phyloP scores from a whole-genome alignment of 2,329 filamentous ascomycete species.

The Colletotrichum tofieldiae region DNA sequence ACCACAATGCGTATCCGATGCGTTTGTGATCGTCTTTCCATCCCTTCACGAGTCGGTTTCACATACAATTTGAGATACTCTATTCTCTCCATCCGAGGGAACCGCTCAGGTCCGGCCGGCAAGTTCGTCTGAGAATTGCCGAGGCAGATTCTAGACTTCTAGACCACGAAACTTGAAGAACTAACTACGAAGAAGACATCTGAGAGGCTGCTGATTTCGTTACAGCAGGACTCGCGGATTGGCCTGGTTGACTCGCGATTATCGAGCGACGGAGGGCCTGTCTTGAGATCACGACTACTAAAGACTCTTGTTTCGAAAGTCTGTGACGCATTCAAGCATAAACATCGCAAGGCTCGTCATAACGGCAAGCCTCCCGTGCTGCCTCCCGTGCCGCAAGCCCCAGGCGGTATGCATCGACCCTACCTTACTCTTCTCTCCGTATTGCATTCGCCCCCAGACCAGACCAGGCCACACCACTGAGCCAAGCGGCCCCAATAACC shows the following conservation, averaged over 20 bases:
- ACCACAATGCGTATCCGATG: background rate
- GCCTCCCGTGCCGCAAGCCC: background rate
- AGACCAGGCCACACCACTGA: background rate
- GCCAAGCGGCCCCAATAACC: background rate
- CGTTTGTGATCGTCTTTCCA: background rate
- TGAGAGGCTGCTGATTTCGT: no score
- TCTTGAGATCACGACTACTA: background rate
- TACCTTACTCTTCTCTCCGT: background rate
- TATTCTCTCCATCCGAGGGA: background rate
- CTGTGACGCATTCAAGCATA: background rate
- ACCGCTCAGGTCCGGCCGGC: background rate
- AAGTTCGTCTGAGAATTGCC: slow-evolving; percentile 5
- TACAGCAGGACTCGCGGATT: background rate
- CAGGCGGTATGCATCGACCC: background rate
- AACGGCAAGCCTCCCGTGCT: background rate
- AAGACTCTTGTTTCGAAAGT: background rate
- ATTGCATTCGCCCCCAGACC: background rate
- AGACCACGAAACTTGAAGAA: background rate
- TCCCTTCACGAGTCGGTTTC: slow-evolving; percentile 1
- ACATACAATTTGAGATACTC: background rate
- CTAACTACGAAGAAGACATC: no score
- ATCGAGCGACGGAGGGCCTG: background rate
- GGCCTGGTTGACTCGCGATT: background rate
- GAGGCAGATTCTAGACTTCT: background rate
- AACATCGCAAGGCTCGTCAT: background rate